Evolutionary conservation across 768 basidiomycete species (phyloP), one percentile per base, ranked within the genome.

Genomic region (Leccinum arenicola): DNA sequence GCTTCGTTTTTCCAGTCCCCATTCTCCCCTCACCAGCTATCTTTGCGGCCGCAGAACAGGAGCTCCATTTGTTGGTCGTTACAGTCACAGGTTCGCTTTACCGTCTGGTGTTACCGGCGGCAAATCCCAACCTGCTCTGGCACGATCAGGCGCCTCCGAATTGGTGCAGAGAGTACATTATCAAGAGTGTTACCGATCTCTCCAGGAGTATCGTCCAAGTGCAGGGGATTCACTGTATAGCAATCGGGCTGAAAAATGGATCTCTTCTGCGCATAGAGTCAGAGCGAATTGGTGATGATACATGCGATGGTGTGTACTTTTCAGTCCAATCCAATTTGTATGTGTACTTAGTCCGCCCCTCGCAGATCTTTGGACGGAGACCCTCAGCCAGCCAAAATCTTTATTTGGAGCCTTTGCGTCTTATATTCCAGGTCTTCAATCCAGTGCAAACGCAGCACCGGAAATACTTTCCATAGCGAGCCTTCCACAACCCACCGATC

Each of bases 1-100:
- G 91, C 58, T 84, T 95, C 70, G 79, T 89, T 63, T 91, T 93
- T 65, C 91, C 91, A 38, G 84, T 88, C 10, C 68, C 81, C 38
- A 72, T 94, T 52, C 71, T 91, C 27, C 78, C 86, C 12, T 75
- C 80, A 51, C 91, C 93, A 3, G 81, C 85, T 21, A 68, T 93
- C 53, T 82, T 89, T 66, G 69, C 85, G 17, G 78, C 72, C 54
- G 67, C 73, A 5, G 65, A 73, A 14, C 67, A 73, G 35, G 82
- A 79, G 73, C 71, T 95, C 10, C 88, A 92, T 67, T 71, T 95
- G n/a, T 68, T 93, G 29, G 85, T 82, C 0, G 80, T 89, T 25
- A 89, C 91, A 0, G 72, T 76, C 51, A 75, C 79, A 11, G 90
- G 89, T 3, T 90, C 89, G 9, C 77, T 95, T 15, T 91, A 87